A percentile compares a stretch with the other conserved stretches of the same genome.
Conservation (phyloP, 2,329 filamentous ascomycete species). For the Ophiobolus disseminans region DNA sequence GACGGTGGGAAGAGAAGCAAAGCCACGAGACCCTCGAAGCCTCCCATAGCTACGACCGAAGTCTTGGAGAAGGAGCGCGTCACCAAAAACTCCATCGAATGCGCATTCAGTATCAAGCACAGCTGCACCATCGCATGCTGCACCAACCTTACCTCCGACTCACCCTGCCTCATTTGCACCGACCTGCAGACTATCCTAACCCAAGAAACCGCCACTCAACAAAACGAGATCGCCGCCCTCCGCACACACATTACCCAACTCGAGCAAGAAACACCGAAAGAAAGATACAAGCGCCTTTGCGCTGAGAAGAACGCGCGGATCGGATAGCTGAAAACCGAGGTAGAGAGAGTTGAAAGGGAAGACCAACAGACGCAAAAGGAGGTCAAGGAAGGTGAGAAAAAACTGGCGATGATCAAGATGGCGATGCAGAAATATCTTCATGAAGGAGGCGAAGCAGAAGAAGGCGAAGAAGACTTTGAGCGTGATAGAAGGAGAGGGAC, state of each 20-base stretch:
- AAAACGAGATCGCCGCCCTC: neutral
- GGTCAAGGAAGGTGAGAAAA: constrained; percentile 33
- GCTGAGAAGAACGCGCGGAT: constrained; percentile 4
- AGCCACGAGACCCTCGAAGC: neutral
- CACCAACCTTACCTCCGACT: neutral
- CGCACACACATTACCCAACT: neutral
- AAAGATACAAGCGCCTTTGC: neutral
- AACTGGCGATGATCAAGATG: constrained; percentile 28
- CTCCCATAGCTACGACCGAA: neutral
- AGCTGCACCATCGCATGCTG: neutral
- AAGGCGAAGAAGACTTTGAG: too few species aligned
- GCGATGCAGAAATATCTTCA: constrained; percentile 9
- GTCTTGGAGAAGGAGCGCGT: neutral
- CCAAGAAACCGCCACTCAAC: too few species aligned
- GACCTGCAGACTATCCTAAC: too few species aligned
- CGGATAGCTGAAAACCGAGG: neutral
- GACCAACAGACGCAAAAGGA: constrained; percentile 34
- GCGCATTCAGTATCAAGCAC: neutral
- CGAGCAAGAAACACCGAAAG: neutral
- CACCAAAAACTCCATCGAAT: neutral
- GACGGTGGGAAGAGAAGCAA: neutral
- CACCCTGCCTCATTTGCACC: neutral
- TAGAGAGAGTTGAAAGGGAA: constrained; percentile 26
- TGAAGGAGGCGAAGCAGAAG: neutral
- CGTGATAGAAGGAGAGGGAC: too few species aligned